Base-by-base conservation (phyloP, 129 eudicot species). In the Dittrichia graveolens region DNA sequence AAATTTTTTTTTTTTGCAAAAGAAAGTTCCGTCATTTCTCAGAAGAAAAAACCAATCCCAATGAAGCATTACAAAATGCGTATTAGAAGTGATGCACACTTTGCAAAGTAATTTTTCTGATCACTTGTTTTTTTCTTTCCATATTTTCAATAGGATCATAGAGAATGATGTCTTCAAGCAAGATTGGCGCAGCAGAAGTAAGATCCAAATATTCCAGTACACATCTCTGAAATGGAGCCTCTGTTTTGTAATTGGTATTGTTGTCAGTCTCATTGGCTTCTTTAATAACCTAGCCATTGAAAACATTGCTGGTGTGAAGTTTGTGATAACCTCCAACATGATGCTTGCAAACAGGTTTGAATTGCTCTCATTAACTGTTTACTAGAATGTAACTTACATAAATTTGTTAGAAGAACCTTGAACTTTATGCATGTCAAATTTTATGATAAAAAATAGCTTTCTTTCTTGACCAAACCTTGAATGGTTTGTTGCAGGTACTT, bases 111-210 rank as follows among this genome's bases (percentile, higher is more conserved):
- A 59, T 58, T 41, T 41, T 76, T 43, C 68, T 67, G 37, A 67
- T 68, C 57, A 12, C 18, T 48, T 60, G 10, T 16, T 3, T 69
- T 4, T 18, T 39, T 11, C 39, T 69, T 68, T 61, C 11, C 24
- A 3, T 8, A 3, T 15, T 48, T 41, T 14, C 10, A 42, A 12
- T 7, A 93, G 98, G 90, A 89, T 93, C 58, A 78, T 85, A 3
- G 98, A 93, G 80, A 89, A 89, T 76, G 96, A 89, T 52, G 70
- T 89, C 54, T 83, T 85, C 86, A 89, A 89, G 84, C 95, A 87
- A 73, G 98, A 92, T 71, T 93, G 98, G 98, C 77, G 98, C 67
- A 80, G 77, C 63, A 74, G 92, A 67, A 86, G 79, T 49, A 81
- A 78, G 82, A 47, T 64, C 19, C 90, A 93, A 77, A 83, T 85